Evolutionary conservation across 164 flowering plant genomes (phyloP).

Genomic region (Buxus sempervirens): DNA sequence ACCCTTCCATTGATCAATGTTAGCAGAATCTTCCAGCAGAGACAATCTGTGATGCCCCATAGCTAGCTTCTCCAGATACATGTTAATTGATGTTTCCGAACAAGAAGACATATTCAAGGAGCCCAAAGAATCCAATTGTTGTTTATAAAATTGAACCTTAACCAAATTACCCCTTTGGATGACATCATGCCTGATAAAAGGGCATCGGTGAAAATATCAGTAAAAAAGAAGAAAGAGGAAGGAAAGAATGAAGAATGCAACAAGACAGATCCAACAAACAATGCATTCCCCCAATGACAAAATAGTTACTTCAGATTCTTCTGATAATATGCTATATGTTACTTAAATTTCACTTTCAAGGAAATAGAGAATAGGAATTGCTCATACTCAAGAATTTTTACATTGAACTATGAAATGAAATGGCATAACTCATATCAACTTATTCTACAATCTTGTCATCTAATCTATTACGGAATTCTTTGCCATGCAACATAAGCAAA

Average conservation of each 20-base stretch:
- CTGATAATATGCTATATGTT: no score
- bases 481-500: no score
- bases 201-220: not conserved
- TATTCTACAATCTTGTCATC: no score
- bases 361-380: no score
- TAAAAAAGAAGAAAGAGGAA: not conserved
- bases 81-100: conserved; percentile 24
- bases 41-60: conserved; percentile 52
- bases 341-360: no score
- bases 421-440: no score
- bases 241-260: not conserved
- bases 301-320: no score
- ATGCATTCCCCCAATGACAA: no score
- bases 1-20: conserved; percentile 67
- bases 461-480: no score
- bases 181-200: conserved; percentile 36
- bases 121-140: conserved; percentile 7
- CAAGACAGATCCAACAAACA: no score
- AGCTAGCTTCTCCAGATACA: conserved; percentile 44
- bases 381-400: no score
- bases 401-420: no score
- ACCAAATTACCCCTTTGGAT: conserved; percentile 40
- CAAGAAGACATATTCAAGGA: conserved; percentile 9
- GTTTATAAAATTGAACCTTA: conserved; percentile 39
- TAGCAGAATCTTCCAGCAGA: conserved; percentile 35